Conservation (phyloP, 2,329 filamentous ascomycete genomes). For the Colletotrichum cordylinicola region DNA sequence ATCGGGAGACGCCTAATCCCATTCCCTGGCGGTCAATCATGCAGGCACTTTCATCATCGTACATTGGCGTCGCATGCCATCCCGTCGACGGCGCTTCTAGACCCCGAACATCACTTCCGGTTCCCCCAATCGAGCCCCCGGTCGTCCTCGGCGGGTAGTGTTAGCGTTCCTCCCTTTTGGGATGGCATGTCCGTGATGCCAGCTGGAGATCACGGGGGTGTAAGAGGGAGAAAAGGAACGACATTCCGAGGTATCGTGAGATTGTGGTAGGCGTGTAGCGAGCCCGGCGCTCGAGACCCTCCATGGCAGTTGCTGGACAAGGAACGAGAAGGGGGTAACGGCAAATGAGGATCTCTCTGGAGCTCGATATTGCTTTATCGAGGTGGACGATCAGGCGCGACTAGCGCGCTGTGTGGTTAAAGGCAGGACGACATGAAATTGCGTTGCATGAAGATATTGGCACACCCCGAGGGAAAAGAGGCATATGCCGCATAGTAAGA, state of each 20-base stretch:
- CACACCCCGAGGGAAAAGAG: neutral
- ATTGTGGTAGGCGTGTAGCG: neutral
- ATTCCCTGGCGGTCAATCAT: slow-evolving; percentile 1
- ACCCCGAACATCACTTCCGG: neutral
- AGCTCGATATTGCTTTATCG: neutral
- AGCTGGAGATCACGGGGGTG: neutral
- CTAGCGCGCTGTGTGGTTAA: neutral
- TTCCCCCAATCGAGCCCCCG: neutral
- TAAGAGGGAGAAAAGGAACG: neutral
- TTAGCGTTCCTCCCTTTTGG: slow-evolving; percentile 17
- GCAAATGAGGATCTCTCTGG: neutral
- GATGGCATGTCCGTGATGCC: neutral
- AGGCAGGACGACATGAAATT: neutral
- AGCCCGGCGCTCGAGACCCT: neutral
- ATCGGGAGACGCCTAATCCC: neutral
- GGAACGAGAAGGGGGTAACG: neutral
- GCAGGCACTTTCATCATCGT: slow-evolving; percentile 8
- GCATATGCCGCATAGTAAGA: neutral
- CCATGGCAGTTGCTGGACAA: neutral
- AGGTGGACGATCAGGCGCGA: neutral
- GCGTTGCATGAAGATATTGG: neutral
- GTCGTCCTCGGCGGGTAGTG: neutral
- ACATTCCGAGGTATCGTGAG: neutral
- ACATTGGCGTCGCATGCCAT: slow-evolving; percentile 15
- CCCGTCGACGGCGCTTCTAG: slow-evolving; percentile 11